These are phyloP conservation scores for Ogataea paraovalis DNA, from an alignment of 805 yeast species.

Conservation along the genomic window DNA sequence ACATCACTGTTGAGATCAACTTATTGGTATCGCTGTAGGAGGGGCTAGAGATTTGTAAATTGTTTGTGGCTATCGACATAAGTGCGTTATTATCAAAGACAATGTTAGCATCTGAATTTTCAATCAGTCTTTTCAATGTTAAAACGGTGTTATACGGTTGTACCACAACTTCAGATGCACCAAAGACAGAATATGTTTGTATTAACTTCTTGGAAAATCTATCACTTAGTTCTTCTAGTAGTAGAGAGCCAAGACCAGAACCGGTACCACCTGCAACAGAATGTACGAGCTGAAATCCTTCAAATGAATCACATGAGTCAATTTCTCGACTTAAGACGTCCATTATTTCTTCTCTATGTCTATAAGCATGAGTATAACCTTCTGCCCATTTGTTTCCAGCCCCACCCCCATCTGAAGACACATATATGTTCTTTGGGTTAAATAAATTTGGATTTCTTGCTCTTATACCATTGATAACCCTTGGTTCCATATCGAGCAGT, in stretches of 20 bases:
- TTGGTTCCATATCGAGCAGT: constrained; percentile 84
- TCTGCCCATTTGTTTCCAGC: constrained; percentile 97
- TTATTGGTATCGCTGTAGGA: constrained; percentile 80
- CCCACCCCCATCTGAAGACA: constrained; percentile 80
- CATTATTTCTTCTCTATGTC: constrained; percentile 65
- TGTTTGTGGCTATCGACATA: constrained; percentile 62
- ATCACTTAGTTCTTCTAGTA: constrained; percentile 77
- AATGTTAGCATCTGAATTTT: constrained; percentile 80
- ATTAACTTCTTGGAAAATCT: constrained; percentile 77
- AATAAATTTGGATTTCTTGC: constrained; percentile 54
- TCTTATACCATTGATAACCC: constrained; percentile 65
- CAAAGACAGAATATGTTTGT: constrained; percentile 83
- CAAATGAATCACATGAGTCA: constrained; percentile 84
- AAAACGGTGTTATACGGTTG: constrained; percentile 92
- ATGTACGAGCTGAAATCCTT: constrained; percentile 87
- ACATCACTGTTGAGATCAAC: constrained; percentile 77
- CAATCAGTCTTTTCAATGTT: constrained; percentile 76
- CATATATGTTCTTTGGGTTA: constrained; percentile 77
- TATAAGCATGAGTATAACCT: constrained; percentile 75
- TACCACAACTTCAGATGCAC: constrained; percentile 93
- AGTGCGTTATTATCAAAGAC: constrained; percentile 90
- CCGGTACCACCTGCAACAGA: constrained; percentile 99
- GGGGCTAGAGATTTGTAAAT: constrained; percentile 53
- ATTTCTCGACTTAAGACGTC: constrained; percentile 86
- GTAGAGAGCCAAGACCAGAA: constrained; percentile 84